These are phyloP conservation scores for Geotrichum bryndzae DNA, from an alignment of 1,139 yeast genomes.

Conservation along the genomic window DNA sequence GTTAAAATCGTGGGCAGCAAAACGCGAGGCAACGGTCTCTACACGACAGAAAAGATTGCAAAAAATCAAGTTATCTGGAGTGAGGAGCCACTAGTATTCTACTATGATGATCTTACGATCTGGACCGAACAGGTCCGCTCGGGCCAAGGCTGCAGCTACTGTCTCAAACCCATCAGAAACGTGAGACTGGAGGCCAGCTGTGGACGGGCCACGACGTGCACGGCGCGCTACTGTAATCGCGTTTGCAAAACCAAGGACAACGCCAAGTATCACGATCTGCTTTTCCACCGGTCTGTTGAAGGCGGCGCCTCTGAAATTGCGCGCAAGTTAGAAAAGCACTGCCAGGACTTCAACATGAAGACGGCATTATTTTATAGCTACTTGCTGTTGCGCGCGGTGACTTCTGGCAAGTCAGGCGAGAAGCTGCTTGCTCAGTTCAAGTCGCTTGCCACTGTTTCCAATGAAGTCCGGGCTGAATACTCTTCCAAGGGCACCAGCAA, in stretches of 20 bases:
- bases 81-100: constrained; percentile 53
- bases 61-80: constrained; percentile 51
- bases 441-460: not conserved
- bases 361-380: not conserved
- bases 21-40: constrained; percentile 35
- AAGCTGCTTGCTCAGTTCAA: not conserved
- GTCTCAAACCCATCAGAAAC: constrained; percentile 35
- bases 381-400: not conserved
- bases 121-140: constrained; percentile 29
- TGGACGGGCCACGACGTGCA: not conserved
- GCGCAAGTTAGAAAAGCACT: not conserved
- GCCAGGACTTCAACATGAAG: not conserved
- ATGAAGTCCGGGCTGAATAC: not conserved
- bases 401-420: not conserved
- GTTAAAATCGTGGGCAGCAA: constrained; percentile 45
- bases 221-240: not conserved
- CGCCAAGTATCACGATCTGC: not conserved
- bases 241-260: not conserved
- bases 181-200: not conserved
- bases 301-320: not conserved
- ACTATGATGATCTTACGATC: not conserved
- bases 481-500: not conserved
- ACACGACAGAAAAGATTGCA: constrained; percentile 37
- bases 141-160: constrained; percentile 74
- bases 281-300: not conserved